These are phyloP conservation scores for Wickerhamomyces bovis DNA, from an alignment of 805 yeast species.

Conservation along the genomic window DNA sequence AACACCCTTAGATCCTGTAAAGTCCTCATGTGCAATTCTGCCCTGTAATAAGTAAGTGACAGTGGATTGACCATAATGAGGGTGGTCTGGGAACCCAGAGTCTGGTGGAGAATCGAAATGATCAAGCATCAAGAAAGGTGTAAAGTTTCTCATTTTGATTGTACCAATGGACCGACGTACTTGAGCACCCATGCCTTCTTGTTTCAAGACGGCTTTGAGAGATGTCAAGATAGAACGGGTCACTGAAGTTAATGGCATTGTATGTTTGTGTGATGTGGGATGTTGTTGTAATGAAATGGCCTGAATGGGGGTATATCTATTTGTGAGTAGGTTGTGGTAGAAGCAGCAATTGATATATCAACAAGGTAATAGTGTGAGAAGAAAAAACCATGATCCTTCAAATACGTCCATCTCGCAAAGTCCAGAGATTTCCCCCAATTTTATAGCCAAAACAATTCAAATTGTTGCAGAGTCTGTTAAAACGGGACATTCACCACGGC, in stretches of 20 bases:
- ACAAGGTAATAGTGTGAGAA: no score
- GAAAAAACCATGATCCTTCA: no score
- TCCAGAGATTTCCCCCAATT: no score
- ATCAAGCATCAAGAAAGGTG: constrained; percentile 79
- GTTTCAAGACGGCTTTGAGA: background rate
- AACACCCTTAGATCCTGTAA: constrained; percentile 78
- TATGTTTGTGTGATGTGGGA: background rate
- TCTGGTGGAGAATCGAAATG: constrained; percentile 62
- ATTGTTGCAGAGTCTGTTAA: no score
- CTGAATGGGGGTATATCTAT: no score
- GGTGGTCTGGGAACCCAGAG: constrained; percentile 79
- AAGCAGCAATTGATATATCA: no score
- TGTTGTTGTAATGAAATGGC: no score
- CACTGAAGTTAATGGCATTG: background rate
- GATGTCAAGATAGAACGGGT: background rate
- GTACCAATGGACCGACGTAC: constrained; percentile 81
- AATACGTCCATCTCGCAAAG: no score
- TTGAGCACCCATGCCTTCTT: constrained; percentile 79
- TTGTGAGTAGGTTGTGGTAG: no score
- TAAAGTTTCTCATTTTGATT: constrained; percentile 59
- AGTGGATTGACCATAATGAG: constrained; percentile 82
- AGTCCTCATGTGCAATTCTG: constrained; percentile 75
- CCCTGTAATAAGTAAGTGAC: constrained; percentile 63
- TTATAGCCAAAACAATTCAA: no score
- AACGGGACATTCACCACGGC: no score